Evolutionary conservation across 2,329 filamentous ascomycete species (phyloP), one percentile per base, ranked within the genome.

Genomic region (Colletotrichum sp.): DNA sequence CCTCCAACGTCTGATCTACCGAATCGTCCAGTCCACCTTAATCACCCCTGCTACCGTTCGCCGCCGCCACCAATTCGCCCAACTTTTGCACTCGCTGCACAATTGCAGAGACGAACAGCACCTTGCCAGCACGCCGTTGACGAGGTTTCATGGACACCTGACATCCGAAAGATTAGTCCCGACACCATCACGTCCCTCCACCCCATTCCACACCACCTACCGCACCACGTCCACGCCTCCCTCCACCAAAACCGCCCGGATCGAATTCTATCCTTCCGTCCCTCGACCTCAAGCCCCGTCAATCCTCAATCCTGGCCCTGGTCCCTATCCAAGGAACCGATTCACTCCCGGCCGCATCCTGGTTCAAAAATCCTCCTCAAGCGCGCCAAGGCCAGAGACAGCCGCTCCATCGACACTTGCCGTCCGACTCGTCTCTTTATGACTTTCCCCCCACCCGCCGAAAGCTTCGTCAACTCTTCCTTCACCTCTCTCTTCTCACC

Each of bases 1-100:
- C 74, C 82, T 86, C 84, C 82, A 84, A 84, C 85, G 87, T 88
- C 85, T 88, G 85, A 85, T 87, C 84, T 82, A 80, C 80, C 55
- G 58, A 67, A 39, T 68, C 71, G 65, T 55, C 73, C 48, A 72
- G 72, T 68, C 72, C 72, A 76, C 43, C 65, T 32, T 43, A 65
- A 52, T 27, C 48, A 27, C 67, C 68, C 55, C 62, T 60, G 55
- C 67, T 56, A 66, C 74, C 34, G 55, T 74, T 77, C 77, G 77
- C 76, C 77, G 79, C 75, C 77, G 77, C 78, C 77, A 77, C 77
- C 64, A 67, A 65, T 61, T 66, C 74, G 55, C 60, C 61, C 30
- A 52, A 52, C 43, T 22, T 52, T 52, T 22, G 43, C n/a, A 18
- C n/a, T 4, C 16, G 0, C 28, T 16, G 30, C 28, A 43, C 56